These are phyloP conservation scores for Beauveria bassiana DNA, from an alignment of 2,329 filamentous ascomycete genomes.

Conservation along the genomic window DNA sequence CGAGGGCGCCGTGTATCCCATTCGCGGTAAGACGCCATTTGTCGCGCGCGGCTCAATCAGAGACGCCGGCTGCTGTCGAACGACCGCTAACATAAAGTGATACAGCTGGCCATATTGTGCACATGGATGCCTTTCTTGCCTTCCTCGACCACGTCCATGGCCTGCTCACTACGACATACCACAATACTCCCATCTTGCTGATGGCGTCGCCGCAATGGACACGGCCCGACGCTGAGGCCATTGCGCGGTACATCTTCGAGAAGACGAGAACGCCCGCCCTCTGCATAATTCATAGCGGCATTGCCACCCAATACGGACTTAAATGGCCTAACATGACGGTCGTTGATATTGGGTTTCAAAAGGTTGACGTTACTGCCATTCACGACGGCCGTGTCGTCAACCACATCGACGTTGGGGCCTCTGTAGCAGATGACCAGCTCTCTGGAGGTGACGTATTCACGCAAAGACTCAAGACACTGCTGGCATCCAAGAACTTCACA, in stretches of 20 bases:
- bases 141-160: constrained; percentile 89
- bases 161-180: constrained; percentile 81
- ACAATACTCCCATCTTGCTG: constrained; percentile 91
- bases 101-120: constrained; percentile 67
- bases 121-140: constrained; percentile 91
- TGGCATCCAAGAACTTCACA: constrained; percentile 52
- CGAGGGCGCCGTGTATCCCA: constrained; percentile 84
- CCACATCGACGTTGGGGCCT: constrained; percentile 56
- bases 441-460: constrained; percentile 90
- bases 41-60: neutral
- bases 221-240: constrained; percentile 73
- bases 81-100: constrained; percentile 11
- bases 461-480: constrained; percentile 57
- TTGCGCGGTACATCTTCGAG: constrained; percentile 94
- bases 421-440: constrained; percentile 38
- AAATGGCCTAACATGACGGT: constrained; percentile 71
- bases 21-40: constrained; percentile 43
- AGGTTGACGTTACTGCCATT: constrained; percentile 87
- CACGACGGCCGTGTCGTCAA: constrained; percentile 70
- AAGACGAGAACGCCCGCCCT: constrained; percentile 93
- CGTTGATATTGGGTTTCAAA: constrained; percentile 84
- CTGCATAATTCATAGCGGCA: constrained; percentile 79
- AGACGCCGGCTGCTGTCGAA: neutral
- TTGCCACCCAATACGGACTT: constrained; percentile 81
- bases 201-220: constrained; percentile 89